Evolutionary conservation across 1,139 yeast genomes (phyloP).

Genomic region (Debaryomycetaceae sp.): DNA sequence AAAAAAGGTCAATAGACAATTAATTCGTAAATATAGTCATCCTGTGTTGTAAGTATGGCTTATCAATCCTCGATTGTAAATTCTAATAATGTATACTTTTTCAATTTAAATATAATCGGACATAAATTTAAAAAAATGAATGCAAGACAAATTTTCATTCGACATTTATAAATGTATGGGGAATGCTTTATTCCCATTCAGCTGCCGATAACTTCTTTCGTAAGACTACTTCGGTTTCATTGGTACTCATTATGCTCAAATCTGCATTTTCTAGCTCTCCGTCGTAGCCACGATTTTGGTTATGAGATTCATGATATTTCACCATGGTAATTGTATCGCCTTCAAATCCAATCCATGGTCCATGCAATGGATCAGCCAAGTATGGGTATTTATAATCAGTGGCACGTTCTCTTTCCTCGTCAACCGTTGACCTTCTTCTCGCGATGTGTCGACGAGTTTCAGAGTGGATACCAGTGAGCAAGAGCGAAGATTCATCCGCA

Average conservation of each 20-base stretch:
- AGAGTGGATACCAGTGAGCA: constrained; percentile 15
- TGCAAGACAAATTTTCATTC: too few species aligned
- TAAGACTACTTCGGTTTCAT: constrained; percentile 23
- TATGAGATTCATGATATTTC: constrained; percentile 17
- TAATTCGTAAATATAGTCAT: too few species aligned
- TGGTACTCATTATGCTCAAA: constrained; percentile 15
- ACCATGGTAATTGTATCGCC: constrained; percentile 49
- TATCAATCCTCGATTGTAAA: too few species aligned
- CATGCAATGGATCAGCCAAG: constrained; percentile 45
- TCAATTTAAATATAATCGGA: too few species aligned
- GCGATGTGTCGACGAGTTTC: constrained; percentile 2
- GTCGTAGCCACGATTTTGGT: constrained; percentile 2
- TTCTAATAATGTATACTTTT: too few species aligned
- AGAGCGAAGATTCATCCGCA: constrained; percentile 26
- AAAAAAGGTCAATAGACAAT: too few species aligned
- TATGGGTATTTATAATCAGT: constrained; percentile 52
- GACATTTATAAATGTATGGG: too few species aligned
- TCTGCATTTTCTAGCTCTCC: constrained; percentile 23
- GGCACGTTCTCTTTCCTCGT: constrained; percentile 52
- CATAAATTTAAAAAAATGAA: too few species aligned
- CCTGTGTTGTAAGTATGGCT: too few species aligned
- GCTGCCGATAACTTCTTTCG: constrained; percentile 34
- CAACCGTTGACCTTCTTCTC: constrained; percentile 45
- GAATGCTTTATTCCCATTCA: constrained; percentile 38
- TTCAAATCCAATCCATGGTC: constrained; percentile 57